Base-by-base conservation (phyloP, 192 early-diverging fungal genomes). In the Coemansia guatemalensis region DNA sequence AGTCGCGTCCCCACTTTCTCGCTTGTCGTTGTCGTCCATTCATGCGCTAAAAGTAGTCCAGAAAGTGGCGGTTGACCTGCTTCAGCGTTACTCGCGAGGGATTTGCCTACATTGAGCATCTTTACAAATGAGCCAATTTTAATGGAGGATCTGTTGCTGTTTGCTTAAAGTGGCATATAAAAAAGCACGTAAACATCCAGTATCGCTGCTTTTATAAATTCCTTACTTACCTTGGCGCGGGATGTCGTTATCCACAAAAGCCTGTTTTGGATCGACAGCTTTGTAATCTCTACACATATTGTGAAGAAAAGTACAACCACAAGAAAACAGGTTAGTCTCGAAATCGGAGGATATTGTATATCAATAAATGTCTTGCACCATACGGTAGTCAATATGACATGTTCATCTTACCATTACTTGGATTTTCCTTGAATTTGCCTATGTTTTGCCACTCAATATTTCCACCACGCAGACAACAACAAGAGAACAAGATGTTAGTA, bases 41-140 rank as follows among this genome's bases (percentile, higher is more conserved):
- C 22, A 54, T 44, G 7, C 30, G 21, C 52, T 24, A 71, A 41
- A 60, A 4, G 22, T 58, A 58, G 30, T 71, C 74, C 44, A 77
- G 25, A 53, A 93, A 93, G 71, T 80, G 85, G 0, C 83, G 82
- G 58, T 92, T 91, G 51, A 93, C 71, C 60, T 86, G 90, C 67
- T 91, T 90, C 23, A 93, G 70, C 22, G 90, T 93, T 8, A 87
- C 89, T 21, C 90, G 82, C 6, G 89, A 86, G 11, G 90, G 92
- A 33, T 86, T 82, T 2, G 92, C 87, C 81, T 85, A 60, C 25
- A 22, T 32, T 8, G 0, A 4, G 3, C 14, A 44, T 2, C 14
- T 44, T 17, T 2, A 23, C 56, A 17, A 24, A 6, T 17, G 23
- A 35, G n/a, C 39, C 2, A 2, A 44, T 3, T 17, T 44, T 44